A percentile compares a stretch with the other conserved stretches of the same genome.
Conservation (phyloP, 768 basidiomycete genomes). For the Calocybe indica region DNA sequence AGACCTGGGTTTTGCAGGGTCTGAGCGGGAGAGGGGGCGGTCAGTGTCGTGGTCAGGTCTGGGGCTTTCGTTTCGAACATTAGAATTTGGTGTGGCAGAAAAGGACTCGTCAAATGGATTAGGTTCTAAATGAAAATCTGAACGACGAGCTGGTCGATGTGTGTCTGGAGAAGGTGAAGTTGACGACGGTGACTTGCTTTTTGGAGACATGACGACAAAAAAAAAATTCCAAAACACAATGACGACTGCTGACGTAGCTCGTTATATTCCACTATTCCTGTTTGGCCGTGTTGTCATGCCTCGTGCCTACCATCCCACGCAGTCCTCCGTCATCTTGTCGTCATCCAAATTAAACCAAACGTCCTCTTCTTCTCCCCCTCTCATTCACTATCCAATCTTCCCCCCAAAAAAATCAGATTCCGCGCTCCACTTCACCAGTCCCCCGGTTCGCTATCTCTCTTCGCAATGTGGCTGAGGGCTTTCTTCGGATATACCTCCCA, state of each 20-base stretch:
- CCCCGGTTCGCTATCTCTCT: no score
- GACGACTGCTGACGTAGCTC: constrained; percentile 47
- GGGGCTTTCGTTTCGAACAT: constrained; percentile 26
- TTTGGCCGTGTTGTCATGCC: constrained; percentile 23
- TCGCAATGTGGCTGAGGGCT: no score
- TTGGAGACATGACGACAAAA: constrained; percentile 32
- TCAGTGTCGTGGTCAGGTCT: constrained; percentile 16
- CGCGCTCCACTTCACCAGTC: not conserved
- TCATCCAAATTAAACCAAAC: constrained; percentile 10
- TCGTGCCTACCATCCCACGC: constrained; percentile 7
- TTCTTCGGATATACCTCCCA: no score
- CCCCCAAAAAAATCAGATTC: no score
- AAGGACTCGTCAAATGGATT: constrained; percentile 98
- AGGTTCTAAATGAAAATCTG: constrained; percentile 71
- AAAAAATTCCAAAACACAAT: constrained; percentile 28
- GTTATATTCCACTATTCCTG: constrained; percentile 35
- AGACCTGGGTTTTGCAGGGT: constrained; percentile 27
- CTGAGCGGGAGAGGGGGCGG: constrained; percentile 19
- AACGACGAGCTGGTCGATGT: constrained; percentile 31
- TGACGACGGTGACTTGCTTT: constrained; percentile 28
- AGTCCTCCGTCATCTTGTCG: constrained; percentile 13
- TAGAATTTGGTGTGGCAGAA: constrained; percentile 36
- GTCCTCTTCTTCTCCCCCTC: not conserved
- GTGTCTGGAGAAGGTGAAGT: constrained; percentile 30
- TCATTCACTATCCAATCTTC: no score